Evolutionary conservation across 331 rosid species (phyloP).

Genomic region (Malus hybrid): DNA sequence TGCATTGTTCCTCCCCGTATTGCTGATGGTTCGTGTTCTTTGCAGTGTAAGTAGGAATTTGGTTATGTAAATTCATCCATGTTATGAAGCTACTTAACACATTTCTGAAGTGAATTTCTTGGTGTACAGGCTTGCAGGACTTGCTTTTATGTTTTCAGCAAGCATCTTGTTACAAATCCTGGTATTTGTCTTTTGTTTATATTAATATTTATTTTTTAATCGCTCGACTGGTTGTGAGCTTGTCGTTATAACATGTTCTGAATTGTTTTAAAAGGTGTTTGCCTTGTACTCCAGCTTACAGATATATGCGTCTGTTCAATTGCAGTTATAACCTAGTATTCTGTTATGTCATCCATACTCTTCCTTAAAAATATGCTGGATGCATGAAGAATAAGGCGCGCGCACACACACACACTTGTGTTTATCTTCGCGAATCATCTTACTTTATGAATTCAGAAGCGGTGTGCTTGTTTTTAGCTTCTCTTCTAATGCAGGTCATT

Average conservation of each 20-base stretch:
- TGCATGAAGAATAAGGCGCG: not conserved
- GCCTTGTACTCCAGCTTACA: not conserved
- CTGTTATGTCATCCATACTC: not conserved
- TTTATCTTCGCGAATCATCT: not conserved
- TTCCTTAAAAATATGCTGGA: not conserved
- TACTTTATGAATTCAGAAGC: not conserved
- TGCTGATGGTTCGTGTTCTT: constrained; percentile 18
- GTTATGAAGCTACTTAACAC: constrained; percentile 17
- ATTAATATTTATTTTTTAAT: not conserved
- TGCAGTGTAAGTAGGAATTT: constrained; percentile 68
- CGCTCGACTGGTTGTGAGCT: constrained; percentile 6
- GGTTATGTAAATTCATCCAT: constrained; percentile 14
- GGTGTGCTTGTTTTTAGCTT: not conserved
- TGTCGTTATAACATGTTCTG: not conserved
- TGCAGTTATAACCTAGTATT: not conserved
- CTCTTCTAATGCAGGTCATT: not conserved
- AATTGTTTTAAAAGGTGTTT: not conserved
- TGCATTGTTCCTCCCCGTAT: constrained; percentile 18
- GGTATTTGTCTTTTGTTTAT: constrained; percentile 33
- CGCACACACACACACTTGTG: not conserved
- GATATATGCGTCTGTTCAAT: not conserved
- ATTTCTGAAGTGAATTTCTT: constrained; percentile 8
- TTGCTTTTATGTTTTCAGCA: constrained; percentile 97
- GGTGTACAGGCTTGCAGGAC: constrained; percentile 83
- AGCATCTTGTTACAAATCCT: constrained; percentile 93